These are phyloP conservation scores for Aspergillus novofumigatus DNA, from an alignment of 2,329 filamentous ascomycete species.

Conservation along the genomic window DNA sequence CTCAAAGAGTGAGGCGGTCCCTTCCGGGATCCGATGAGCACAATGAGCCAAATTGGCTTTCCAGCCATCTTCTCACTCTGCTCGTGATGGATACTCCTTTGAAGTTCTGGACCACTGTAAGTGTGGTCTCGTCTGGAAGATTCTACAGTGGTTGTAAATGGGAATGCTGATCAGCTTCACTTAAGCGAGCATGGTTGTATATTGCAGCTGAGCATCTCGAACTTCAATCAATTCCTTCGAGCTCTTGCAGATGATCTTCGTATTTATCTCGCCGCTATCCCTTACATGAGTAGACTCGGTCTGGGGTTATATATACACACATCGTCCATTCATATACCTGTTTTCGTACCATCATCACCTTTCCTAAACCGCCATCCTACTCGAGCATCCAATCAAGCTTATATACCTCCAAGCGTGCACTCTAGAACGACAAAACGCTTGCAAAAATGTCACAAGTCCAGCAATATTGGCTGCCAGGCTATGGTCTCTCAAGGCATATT, in stretches of 20 bases:
- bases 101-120: conserved; percentile 6
- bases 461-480: conserved; percentile 48
- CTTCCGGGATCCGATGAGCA: conserved; percentile 20
- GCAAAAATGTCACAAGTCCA: conserved; percentile 35
- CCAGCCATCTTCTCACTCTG: conserved; percentile 6
- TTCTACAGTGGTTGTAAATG: conserved; percentile 5
- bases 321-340: neutral
- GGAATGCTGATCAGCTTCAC: conserved; percentile 9
- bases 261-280: neutral
- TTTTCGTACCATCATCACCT: neutral
- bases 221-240: conserved; percentile 3
- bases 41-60: conserved; percentile 11
- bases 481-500: conserved; percentile 46
- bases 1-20: conserved; percentile 33
- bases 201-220: conserved; percentile 5
- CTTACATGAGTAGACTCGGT: neutral
- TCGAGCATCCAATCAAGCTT: neutral
- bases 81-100: conserved; percentile 7
- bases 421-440: neutral
- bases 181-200: conserved; percentile 3
- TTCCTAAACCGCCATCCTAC: neutral
- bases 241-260: neutral
- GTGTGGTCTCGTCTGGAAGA: conserved; percentile 5
- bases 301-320: neutral
- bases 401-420: neutral